Conservation (phyloP, 768 basidiomycete genomes). For the Boletus pseudo-olivaceus region DNA sequence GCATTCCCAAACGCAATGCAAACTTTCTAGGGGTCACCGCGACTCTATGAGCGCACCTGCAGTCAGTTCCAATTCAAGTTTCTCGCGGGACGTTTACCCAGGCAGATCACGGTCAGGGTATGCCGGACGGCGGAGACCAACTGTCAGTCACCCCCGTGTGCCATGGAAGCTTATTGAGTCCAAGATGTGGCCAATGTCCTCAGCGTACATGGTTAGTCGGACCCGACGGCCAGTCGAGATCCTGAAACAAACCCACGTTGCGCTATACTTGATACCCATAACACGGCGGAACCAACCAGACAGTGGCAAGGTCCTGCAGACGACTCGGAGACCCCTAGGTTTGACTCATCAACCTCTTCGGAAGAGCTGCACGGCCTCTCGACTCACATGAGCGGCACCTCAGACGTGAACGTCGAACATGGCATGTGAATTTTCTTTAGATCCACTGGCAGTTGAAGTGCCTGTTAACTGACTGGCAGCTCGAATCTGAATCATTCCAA, state of each 20-base stretch:
- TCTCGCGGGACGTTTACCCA: neutral
- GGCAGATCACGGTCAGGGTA: too few relatives aligned
- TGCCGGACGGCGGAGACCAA: neutral
- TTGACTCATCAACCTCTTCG: too few relatives aligned
- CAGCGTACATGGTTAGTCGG: neutral
- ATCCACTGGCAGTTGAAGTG: too few relatives aligned
- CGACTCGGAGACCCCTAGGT: too few relatives aligned
- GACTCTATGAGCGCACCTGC: neutral
- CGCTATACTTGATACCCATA: neutral
- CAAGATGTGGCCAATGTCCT: neutral
- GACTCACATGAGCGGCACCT: too few relatives aligned
- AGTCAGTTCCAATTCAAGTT: too few relatives aligned
- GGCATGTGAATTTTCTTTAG: too few relatives aligned
- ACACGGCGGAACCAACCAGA: neutral
- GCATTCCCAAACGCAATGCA: neutral
- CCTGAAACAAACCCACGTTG: neutral
- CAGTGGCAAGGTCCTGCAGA: too few relatives aligned
- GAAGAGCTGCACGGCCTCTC: too few relatives aligned
- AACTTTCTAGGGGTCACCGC: neutral
- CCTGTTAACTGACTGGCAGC: too few relatives aligned
- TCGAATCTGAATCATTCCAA: neutral
- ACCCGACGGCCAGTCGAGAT: neutral
- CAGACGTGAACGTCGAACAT: too few relatives aligned
- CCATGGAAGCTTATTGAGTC: neutral
- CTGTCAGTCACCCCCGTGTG: neutral